Evolutionary conservation across 106 monocot species (phyloP).

Genomic region (Acanthochlamys bracteata): DNA sequence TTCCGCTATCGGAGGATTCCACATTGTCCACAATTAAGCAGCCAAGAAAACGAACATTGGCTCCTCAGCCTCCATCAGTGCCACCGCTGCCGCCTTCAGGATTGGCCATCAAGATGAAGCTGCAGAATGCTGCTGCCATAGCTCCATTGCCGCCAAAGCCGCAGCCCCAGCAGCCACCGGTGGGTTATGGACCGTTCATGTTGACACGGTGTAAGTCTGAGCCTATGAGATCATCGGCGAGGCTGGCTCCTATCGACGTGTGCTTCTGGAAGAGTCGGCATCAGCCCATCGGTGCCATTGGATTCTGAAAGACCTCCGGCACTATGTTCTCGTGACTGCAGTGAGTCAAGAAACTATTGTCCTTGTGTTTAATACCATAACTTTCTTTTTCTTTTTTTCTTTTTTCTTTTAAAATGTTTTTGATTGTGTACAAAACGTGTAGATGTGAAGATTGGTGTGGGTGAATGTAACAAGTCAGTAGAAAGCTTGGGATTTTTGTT

Average conservation of each 20-base stretch:
- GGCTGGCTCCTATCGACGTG: slow-evolving; percentile 51
- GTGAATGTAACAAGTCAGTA: no score
- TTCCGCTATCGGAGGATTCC: background rate
- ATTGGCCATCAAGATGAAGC: slow-evolving; percentile 16
- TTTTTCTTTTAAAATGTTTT: no score
- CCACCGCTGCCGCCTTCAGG: background rate
- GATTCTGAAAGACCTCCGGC: slow-evolving; percentile 46
- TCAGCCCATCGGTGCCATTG: slow-evolving; percentile 66
- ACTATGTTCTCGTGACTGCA: background rate
- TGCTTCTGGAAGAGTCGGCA: slow-evolving; percentile 98
- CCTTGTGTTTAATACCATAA: background rate
- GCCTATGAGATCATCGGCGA: slow-evolving; percentile 75
- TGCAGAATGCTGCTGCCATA: background rate
- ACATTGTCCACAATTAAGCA: no score
- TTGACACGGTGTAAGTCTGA: slow-evolving; percentile 95
- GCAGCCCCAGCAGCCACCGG: background rate
- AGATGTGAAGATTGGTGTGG: no score
- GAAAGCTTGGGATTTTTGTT: no score
- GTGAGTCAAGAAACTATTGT: background rate
- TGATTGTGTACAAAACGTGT: no score
- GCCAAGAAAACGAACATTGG: background rate
- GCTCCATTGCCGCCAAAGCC: slow-evolving; percentile 13
- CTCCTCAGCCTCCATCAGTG: background rate
- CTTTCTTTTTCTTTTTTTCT: background rate
- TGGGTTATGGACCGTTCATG: slow-evolving; percentile 43